These are phyloP conservation scores for Tolypocladium ophioglossoides DNA, from an alignment of 2,329 filamentous ascomycete genomes.

Conservation along the genomic window DNA sequence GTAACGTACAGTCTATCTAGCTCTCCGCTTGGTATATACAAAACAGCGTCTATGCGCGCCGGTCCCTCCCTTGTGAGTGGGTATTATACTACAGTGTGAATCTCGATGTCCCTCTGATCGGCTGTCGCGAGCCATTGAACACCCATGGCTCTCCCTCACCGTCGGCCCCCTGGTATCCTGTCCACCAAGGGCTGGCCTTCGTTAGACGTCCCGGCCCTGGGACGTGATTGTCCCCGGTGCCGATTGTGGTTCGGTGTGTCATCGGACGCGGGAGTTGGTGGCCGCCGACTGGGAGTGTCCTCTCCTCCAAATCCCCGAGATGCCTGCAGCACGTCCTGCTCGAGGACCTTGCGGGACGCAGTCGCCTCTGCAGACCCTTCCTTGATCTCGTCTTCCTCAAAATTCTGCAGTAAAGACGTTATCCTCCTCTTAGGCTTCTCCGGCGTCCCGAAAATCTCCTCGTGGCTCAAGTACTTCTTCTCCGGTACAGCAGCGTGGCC, in stretches of 20 bases:
- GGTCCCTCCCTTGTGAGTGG: neutral
- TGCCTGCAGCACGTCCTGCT: neutral
- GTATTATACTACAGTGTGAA: neutral
- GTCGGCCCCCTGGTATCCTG: neutral
- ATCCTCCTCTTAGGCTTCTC: slow-evolving; percentile 9
- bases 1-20: neutral
- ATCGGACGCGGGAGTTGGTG: neutral
- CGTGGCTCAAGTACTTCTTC: slow-evolving; percentile 17
- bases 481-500: slow-evolving; percentile 13
- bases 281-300: neutral
- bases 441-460: slow-evolving; percentile 15
- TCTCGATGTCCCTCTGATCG: neutral
- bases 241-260: neutral
- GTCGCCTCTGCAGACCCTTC: neutral
- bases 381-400: neutral
- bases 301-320: neutral
- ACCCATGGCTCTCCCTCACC: neutral
- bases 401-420: neutral
- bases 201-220: neutral
- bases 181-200: neutral
- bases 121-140: neutral
- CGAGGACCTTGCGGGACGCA: neutral
- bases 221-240: neutral
- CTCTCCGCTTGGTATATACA: neutral
- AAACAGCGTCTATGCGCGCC: neutral